Evolutionary conservation across 495 filamentous ascomycete species (phyloP).

Genomic region (Penicillium samsonianum): DNA sequence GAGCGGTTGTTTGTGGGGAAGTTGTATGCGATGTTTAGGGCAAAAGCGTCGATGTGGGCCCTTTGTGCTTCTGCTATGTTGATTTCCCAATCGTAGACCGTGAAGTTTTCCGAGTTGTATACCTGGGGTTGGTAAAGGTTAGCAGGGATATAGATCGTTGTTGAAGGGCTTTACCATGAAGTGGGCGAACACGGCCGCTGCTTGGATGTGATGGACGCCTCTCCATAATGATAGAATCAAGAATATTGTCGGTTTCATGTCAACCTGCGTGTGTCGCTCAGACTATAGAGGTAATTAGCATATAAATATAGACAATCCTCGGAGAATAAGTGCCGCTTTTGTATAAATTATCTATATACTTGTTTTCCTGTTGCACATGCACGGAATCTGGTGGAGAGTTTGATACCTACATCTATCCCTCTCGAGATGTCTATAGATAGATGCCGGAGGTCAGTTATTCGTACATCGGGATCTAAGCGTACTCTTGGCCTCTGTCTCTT

Average conservation of each 20-base stretch:
- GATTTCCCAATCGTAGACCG: constrained; percentile 52
- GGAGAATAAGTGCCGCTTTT: background rate
- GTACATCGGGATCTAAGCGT: constrained; percentile 7
- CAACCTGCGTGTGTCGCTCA: background rate
- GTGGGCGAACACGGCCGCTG: constrained; percentile 36
- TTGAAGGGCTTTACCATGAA: constrained; percentile 31
- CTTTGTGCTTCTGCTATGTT: constrained; percentile 63
- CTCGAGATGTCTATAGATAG: constrained; percentile 12
- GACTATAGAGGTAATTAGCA: background rate
- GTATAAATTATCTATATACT: constrained; percentile 3
- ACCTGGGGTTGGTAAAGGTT: constrained; percentile 20
- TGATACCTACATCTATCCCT: constrained; percentile 5
- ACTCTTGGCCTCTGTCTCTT: background rate
- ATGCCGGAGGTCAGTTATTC: constrained; percentile 12
- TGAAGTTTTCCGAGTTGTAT: constrained; percentile 34
- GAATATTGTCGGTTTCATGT: constrained; percentile 6
- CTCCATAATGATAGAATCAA: constrained; percentile 9
- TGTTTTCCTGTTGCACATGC: constrained; percentile 3
- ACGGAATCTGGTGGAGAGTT: constrained; percentile 5
- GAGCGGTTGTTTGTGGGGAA: constrained; percentile 47
- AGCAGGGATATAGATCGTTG: background rate
- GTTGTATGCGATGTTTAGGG: constrained; percentile 63
- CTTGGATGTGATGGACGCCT: background rate
- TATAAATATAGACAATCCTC: background rate
- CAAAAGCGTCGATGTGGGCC: constrained; percentile 72